Conservation (phyloP, 768 basidiomycete genomes). For the Leccinum subgranulosum region DNA sequence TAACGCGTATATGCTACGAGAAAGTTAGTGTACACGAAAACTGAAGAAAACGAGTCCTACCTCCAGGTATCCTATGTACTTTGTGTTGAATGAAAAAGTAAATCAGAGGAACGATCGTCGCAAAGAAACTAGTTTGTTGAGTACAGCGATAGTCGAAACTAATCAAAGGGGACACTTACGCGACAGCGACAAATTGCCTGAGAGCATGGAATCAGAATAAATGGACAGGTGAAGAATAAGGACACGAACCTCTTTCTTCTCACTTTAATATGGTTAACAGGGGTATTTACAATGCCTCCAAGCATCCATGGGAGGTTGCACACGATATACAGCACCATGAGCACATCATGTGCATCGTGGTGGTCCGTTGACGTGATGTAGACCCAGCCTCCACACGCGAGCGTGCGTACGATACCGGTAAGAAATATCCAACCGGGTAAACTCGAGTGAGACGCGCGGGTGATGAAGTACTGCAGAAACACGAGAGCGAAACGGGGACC, state of each 20-base stretch:
- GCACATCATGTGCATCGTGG: constrained; percentile 80
- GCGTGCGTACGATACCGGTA: constrained; percentile 65
- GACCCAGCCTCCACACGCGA: constrained; percentile 90
- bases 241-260: constrained; percentile 49
- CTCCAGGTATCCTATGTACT: constrained; percentile 72
- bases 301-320: constrained; percentile 90
- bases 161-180: constrained; percentile 30
- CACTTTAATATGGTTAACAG: constrained; percentile 36
- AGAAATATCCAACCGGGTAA: constrained; percentile 54
- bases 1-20: constrained; percentile 78
- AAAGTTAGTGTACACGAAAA: background rate
- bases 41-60: constrained; percentile 36
- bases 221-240: background rate
- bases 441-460: constrained; percentile 39
- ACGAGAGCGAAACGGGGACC: constrained; percentile 77
- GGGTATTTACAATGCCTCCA: constrained; percentile 58
- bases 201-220: background rate
- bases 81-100: constrained; percentile 89
- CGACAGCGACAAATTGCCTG: constrained; percentile 52
- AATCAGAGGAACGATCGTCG: constrained; percentile 64
- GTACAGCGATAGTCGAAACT: background rate
- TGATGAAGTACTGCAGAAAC: constrained; percentile 58
- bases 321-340: constrained; percentile 85
- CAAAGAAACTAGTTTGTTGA: constrained; percentile 58
- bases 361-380: constrained; percentile 84